Conservation (phyloP, 495 filamentous ascomycete genomes). For the Penicillium atrosanguineum region DNA sequence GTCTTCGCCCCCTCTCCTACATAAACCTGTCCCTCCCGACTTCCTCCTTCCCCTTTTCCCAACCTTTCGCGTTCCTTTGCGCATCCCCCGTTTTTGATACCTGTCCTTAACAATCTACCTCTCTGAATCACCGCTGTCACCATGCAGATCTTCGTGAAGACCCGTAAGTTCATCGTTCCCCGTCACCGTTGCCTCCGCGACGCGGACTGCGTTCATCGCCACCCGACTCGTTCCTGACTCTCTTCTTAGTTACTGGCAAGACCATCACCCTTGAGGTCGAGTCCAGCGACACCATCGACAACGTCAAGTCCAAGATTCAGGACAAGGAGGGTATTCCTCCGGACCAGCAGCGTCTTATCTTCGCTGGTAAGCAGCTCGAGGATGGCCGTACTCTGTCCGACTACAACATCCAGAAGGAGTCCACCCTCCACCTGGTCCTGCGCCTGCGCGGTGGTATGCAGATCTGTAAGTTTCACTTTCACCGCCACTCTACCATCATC, state of each 20-base stretch:
- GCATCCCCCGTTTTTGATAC: constrained; percentile 9
- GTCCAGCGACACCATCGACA: constrained; percentile 97
- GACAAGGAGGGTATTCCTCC: constrained; percentile 99
- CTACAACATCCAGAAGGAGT: constrained; percentile 99
- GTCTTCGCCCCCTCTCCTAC: constrained; percentile 36
- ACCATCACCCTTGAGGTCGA: constrained; percentile 99
- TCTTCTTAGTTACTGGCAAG: constrained; percentile 75
- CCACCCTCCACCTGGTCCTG: constrained; percentile 91
- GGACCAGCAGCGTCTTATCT: constrained; percentile 98
- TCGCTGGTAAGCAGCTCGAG: constrained; percentile 97
- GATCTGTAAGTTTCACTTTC: constrained; percentile 65
- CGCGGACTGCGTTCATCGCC: constrained; percentile 1
- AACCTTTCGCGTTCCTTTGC: constrained; percentile 8
- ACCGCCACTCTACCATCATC: constrained; percentile 7
- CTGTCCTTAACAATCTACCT: constrained; percentile 5
- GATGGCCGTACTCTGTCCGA: constrained; percentile 95
- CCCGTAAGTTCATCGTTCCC: constrained; percentile 59
- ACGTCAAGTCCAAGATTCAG: constrained; percentile 98
- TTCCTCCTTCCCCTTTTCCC: constrained; percentile 9
- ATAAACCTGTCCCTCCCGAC: constrained; percentile 22
- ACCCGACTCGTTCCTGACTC: constrained; percentile 15
- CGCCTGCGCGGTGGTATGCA: constrained; percentile 99
- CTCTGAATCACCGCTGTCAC: constrained; percentile 19
- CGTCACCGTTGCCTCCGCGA: background rate
- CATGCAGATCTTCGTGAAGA: constrained; percentile 99